Conservation (phyloP, 306 rosid genomes). For the Oemleria cerasiformis region DNA sequence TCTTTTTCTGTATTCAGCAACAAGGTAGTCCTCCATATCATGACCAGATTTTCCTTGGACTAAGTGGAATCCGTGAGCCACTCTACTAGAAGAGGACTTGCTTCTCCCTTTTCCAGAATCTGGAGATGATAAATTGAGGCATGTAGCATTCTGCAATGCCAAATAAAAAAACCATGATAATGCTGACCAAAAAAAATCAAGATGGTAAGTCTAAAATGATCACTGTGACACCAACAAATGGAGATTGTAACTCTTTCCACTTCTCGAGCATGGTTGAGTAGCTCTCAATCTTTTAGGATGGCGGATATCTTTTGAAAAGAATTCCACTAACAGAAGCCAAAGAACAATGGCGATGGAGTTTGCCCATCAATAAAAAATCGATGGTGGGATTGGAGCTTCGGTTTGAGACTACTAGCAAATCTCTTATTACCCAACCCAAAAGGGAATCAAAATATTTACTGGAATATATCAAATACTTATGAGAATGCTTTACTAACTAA, state of each 20-base stretch:
- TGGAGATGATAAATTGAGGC: slow-evolving; percentile 28
- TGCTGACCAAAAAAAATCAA: too few species aligned
- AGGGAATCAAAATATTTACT: too few species aligned
- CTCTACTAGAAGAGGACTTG: slow-evolving; percentile 32
- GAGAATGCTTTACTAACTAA: too few species aligned
- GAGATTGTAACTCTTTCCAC: too few species aligned
- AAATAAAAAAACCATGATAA: not conserved
- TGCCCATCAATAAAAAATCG: not conserved
- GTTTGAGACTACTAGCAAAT: too few species aligned
- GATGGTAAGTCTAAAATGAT: not conserved
- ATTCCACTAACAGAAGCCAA: not conserved
- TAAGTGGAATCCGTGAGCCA: slow-evolving; percentile 60
- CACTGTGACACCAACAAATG: not conserved
- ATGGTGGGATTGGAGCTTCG: not conserved
- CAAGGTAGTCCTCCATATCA: slow-evolving; percentile 66
- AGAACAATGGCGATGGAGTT: not conserved
- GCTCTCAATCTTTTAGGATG: not conserved
- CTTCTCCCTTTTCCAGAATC: slow-evolving; percentile 62
- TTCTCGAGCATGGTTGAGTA: not conserved
- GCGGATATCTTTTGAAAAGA: not conserved
- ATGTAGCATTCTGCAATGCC: not conserved
- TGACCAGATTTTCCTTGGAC: slow-evolving; percentile 66
- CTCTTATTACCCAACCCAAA: too few species aligned
- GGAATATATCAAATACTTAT: too few species aligned
- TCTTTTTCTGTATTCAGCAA: slow-evolving; percentile 51